Evolutionary conservation across 352 stramenopile genomes (phyloP).

Genomic region (Phytophthora pini): DNA sequence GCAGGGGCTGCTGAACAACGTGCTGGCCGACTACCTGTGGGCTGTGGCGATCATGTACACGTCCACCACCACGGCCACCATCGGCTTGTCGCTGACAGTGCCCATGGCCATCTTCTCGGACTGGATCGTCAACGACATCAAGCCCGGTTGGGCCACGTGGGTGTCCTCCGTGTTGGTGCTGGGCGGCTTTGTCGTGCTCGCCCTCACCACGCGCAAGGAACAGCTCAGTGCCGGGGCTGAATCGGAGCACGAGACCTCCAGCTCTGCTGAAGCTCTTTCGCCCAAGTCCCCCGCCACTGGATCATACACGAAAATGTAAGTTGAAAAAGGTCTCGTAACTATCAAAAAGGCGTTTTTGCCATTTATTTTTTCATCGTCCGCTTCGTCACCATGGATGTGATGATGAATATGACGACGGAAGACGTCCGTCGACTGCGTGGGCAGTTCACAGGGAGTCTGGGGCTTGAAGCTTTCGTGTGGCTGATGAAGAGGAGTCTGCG

Average conservation of each 20-base stretch:
- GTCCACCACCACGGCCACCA: constrained; percentile 95
- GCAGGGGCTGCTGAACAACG: constrained; percentile 96
- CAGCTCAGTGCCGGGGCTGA: constrained; percentile 21
- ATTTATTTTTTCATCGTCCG: no score
- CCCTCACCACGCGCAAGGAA: constrained; percentile 42
- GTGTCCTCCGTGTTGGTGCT: constrained; percentile 77
- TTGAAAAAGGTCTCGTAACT: constrained; percentile 1
- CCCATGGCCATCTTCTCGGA: constrained; percentile 95
- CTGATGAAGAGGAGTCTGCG: constrained; percentile 76
- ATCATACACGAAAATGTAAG: constrained; percentile 44
- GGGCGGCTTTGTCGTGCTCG: constrained; percentile 77
- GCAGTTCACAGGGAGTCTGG: constrained; percentile 59
- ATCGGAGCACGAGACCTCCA: constrained; percentile 5
- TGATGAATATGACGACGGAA: constrained; percentile 88
- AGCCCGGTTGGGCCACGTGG: constrained; percentile 56
- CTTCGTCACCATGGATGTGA: constrained; percentile 67
- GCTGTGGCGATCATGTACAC: constrained; percentile 95
- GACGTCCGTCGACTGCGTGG: constrained; percentile 67
- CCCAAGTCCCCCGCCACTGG: constrained; percentile 36
- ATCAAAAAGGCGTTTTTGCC: background rate
- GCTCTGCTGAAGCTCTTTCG: constrained; percentile 18
- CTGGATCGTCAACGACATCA: constrained; percentile 65
- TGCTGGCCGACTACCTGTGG: constrained; percentile 97
- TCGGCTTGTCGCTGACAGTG: constrained; percentile 97
- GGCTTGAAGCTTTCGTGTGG: constrained; percentile 70